Base-by-base conservation (phyloP, 1,284 basidiomycete species). In the Trichosporon coremiiforme region DNA sequence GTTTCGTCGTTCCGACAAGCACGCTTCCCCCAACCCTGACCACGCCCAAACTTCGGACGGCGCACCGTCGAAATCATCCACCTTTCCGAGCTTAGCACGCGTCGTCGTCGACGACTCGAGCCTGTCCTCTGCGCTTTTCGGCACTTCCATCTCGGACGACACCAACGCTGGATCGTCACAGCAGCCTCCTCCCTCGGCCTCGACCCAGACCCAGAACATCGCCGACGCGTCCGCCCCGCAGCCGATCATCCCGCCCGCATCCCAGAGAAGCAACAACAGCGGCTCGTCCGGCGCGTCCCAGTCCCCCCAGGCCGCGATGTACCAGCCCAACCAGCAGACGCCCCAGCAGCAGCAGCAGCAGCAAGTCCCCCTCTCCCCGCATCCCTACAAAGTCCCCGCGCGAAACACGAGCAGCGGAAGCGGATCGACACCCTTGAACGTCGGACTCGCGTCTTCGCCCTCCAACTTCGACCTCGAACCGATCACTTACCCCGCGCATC, bases 1-100 rank as follows among this genome's bases (percentile, higher is more conserved):
- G 6, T 80, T 80, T 66, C 71, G 75, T 13, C 72, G 75, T 12
- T 65, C 70, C 55, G 78, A 80, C 62, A 79, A 79, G 66, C 36
- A 45, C 20, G 29, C 55, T 33, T 57, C 55, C 10, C 22, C 55
- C 12, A 57, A 57, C 55, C 55, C 55, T 57, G 55, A 57, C 55
- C n/a, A 31, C 55, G 15, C 55, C 29, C 55, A 57, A 33, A 57
- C 29, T 13, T 15, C 55, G 5, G 55, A 57, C 55, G 36, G 22
- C 35, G 22, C 33, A 22, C 29, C 65, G 47, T 66, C 66, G 5
- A 35, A 25, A 38, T 57, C n/a, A 17, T 74, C 73, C 25, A 50
- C 69, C 13, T 74, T 74, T 31, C 73, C 73, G 0, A 65, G 62
- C 15, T 66, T 74, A 0, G 67, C 73, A 1, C 65, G 70, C 35